Evolutionary conservation across 805 yeast species (phyloP), one percentile per base, ranked within the genome.

Genomic region (Ogataea methylovora): DNA sequence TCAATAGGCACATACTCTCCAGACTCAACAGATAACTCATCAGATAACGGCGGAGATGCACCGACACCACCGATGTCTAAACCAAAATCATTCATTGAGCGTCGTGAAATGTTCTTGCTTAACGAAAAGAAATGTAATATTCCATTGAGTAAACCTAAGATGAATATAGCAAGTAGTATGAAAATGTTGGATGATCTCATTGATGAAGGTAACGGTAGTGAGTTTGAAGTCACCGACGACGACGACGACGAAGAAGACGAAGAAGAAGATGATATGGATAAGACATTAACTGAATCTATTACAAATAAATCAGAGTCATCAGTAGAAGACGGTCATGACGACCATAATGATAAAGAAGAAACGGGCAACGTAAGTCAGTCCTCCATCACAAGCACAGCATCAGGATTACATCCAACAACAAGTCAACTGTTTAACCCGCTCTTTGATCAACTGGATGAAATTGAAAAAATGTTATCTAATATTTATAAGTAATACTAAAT

Each of bases 371-470:
- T 7, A 20, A 9, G 22, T 20, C 8, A 9, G 22, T 9, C 8
- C 22, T 20, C 29, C 18, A 13, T 19, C 6, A 15, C 24, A 22
- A 27, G 20, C 18, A 24, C 18, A 17, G 25, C 17, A 14, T 14
- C 37, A 29, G 3, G 36, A 12, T 30, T 61, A 20, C 74, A 69
- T 43, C 71, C 74, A 4, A 54, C 60, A 4, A 71, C 78, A 7
- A 69, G 66, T 30, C 68, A 67, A 16, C 61, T 77, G 51, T 79
- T 77, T 53, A 60, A 69, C 44, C 83, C 84, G 2, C 62, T 80
- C 7, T 60, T 79, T 32, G 65, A 65, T 17, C 70, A 69, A 42
- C 57, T 71, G n/a, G 50, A 49, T 20, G 39, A 43, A 20, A 38
- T 54, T 12, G 60, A 54, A 35, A 34, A 45, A 30, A 42, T 54